Evolutionary conservation across 148 eudicot genomes (phyloP).

Genomic region (Silene latifolia): DNA sequence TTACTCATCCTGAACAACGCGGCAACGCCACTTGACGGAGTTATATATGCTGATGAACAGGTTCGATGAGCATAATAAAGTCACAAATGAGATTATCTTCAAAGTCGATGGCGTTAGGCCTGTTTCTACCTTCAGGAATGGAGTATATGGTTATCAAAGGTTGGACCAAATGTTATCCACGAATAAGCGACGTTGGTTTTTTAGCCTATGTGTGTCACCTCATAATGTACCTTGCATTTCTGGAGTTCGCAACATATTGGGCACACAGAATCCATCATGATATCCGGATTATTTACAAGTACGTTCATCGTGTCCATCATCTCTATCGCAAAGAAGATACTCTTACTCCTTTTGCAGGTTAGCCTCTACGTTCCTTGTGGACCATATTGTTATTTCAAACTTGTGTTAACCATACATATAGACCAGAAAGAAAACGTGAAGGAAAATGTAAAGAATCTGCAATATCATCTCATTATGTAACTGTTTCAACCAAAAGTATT

Average conservation of each 20-base stretch:
- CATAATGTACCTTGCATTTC: background rate
- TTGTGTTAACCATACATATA: too few relatives aligned
- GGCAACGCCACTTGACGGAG: too few relatives aligned
- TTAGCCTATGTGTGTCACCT: background rate
- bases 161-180: background rate
- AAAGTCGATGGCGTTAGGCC: background rate
- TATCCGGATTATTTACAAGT: background rate
- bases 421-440: too few relatives aligned
- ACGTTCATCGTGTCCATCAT: background rate
- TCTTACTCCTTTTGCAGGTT: background rate
- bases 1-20: too few relatives aligned
- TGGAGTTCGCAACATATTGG: slow-evolving; percentile 7
- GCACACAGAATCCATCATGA: background rate
- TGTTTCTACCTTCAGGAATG: background rate
- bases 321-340: background rate
- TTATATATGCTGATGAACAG: background rate
- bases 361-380: too few relatives aligned
- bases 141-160: background rate
- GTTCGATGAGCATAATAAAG: background rate
- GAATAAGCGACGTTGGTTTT: background rate
- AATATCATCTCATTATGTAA: too few relatives aligned
- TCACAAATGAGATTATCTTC: background rate
- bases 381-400: too few relatives aligned
- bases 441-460: too few relatives aligned
- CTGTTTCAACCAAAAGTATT: too few relatives aligned